A percentile compares a stretch with the other conserved stretches of the same genome.
These are phyloP conservation scores for Heliosperma pusillum DNA, from an alignment of 148 eudicot genomes.

Conservation along the genomic window DNA sequence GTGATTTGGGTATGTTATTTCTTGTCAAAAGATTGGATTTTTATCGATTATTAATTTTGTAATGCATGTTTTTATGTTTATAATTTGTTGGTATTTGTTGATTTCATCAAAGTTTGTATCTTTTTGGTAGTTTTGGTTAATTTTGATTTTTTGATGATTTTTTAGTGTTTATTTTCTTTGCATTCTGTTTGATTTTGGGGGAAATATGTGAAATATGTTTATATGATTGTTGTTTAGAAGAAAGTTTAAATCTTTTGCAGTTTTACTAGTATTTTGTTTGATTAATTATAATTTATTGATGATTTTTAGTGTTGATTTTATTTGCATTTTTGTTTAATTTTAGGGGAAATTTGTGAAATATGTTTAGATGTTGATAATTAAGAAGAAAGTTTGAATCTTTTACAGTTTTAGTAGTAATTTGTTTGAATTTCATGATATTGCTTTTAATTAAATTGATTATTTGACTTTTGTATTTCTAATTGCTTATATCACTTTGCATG, in stretches of 20 bases:
- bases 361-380: neutral
- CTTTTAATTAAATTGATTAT: too few relatives aligned
- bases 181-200: neutral
- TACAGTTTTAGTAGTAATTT: too few relatives aligned
- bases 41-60: neutral
- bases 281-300: neutral
- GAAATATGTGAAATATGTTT: neutral
- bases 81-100: neutral
- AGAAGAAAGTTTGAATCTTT: neutral
- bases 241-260: neutral
- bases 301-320: neutral
- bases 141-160: neutral
- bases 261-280: conserved; percentile 1
- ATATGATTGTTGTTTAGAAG: neutral
- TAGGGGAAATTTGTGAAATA: neutral
- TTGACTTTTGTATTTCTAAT: neutral
- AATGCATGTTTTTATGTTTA: neutral
- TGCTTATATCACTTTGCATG: conserved; percentile 20
- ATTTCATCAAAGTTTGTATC: neutral
- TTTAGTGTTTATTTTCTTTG: neutral
- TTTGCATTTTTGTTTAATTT: too few relatives aligned
- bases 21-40: too few relatives aligned
- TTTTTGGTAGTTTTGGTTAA: neutral
- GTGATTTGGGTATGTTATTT: too few relatives aligned
- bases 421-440: too few relatives aligned